A percentile compares a stretch with the other conserved stretches of the same genome.
Conservation (phyloP, 441 rosid genomes). For the Capsella rubella region DNA sequence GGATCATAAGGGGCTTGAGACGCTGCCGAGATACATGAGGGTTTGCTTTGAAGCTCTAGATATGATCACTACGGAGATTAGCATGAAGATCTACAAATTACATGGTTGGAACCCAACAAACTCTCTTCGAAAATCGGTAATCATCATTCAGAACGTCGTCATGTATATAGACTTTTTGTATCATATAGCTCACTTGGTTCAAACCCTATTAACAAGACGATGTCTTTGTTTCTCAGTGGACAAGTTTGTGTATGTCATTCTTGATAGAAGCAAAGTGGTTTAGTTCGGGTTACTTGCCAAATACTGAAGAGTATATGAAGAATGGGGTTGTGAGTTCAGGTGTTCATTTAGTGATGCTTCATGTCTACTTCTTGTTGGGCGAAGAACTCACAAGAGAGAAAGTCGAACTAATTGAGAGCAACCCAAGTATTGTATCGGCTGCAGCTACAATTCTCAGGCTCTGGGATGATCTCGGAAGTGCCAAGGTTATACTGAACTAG, state of each 20-base stretch:
- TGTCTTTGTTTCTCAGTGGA: conserved; percentile 55
- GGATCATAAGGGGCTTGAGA: conserved; percentile 46
- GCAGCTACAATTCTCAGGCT: conserved; percentile 63
- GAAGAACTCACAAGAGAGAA: background rate
- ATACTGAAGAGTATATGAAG: background rate
- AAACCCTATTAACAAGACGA: background rate
- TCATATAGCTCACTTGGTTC: background rate
- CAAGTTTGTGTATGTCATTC: conserved; percentile 57
- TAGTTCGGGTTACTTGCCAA: conserved; percentile 24
- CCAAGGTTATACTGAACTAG: conserved; percentile 48
- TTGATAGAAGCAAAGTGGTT: conserved; percentile 47
- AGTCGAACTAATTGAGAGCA: conserved; percentile 3
- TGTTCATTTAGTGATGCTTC: conserved; percentile 40
- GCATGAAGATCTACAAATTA: conserved; percentile 41
- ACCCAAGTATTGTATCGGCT: background rate
- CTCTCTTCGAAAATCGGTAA: conserved; percentile 1
- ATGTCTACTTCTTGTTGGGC: conserved; percentile 39
- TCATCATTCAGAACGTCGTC: background rate
- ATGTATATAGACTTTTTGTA: background rate
- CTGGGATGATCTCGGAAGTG: conserved; percentile 71
- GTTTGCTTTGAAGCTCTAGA: conserved; percentile 58
- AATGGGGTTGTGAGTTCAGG: conserved; percentile 11
- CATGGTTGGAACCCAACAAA: conserved; percentile 37
- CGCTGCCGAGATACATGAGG: conserved; percentile 54
- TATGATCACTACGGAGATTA: conserved; percentile 53